These are phyloP conservation scores for Fusarium sarcochroum DNA, from an alignment of 2,329 filamentous ascomycete genomes.

Conservation along the genomic window DNA sequence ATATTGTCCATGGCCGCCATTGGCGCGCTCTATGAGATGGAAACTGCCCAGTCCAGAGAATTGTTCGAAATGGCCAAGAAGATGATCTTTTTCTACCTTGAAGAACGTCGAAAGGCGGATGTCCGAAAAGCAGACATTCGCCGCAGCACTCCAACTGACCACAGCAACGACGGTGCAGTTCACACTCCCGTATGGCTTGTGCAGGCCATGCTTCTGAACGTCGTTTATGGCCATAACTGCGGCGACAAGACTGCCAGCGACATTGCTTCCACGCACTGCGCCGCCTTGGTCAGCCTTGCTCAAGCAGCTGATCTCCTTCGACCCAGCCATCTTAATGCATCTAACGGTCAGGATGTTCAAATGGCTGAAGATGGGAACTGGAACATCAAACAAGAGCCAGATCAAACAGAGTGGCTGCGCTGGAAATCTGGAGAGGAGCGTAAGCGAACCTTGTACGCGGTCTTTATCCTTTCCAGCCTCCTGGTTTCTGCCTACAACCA, in stretches of 20 bases:
- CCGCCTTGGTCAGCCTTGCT: slow-evolving; percentile 90
- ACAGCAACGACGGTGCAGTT: slow-evolving; percentile 70
- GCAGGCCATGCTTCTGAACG: slow-evolving; percentile 95
- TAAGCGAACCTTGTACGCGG: slow-evolving; percentile 91
- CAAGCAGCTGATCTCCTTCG: slow-evolving; percentile 83
- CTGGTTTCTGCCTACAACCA: slow-evolving; percentile 95
- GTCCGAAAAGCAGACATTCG: slow-evolving; percentile 75
- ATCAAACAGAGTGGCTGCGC: slow-evolving; percentile 77
- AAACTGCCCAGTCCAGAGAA: slow-evolving; percentile 83
- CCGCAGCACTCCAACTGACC: slow-evolving; percentile 65
- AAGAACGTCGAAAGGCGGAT: slow-evolving; percentile 89
- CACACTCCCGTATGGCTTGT: slow-evolving; percentile 94
- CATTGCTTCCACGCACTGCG: slow-evolving; percentile 92
- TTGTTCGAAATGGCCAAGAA: slow-evolving; percentile 95
- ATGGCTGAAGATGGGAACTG: slow-evolving; percentile 68
- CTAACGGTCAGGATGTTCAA: slow-evolving; percentile 67
- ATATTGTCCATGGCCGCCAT: slow-evolving; percentile 86
- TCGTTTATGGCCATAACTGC: slow-evolving; percentile 95
- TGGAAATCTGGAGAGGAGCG: slow-evolving; percentile 93
- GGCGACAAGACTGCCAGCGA: slow-evolving; percentile 92
- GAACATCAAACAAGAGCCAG: slow-evolving; percentile 63
- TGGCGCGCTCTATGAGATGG: slow-evolving; percentile 88
- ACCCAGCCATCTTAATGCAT: slow-evolving; percentile 60
- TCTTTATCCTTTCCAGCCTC: slow-evolving; percentile 92
- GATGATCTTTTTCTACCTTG: slow-evolving; percentile 93